phyloP scores from a whole-genome alignment of 2,329 filamentous ascomycete genomes.

The Nothopassalora personata region DNA sequence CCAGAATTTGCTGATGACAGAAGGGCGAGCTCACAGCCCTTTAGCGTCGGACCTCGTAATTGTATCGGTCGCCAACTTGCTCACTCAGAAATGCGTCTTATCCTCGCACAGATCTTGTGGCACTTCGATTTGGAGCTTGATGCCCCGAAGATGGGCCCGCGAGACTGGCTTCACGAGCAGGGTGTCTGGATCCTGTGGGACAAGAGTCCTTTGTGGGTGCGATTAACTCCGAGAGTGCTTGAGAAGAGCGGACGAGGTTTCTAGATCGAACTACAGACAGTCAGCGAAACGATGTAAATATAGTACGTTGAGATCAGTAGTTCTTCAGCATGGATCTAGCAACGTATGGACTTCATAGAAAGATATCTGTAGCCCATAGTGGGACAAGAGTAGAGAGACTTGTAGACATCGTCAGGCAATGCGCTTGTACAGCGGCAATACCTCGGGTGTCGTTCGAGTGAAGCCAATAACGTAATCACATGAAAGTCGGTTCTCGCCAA shows the following conservation, averaged over 20 bases:
- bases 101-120: neutral
- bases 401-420: no score
- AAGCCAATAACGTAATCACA: no score
- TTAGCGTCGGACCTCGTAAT: slow-evolving; percentile 30
- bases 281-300: no score
- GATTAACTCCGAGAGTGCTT: neutral
- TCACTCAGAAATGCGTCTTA: neutral
- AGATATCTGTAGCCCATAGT: no score
- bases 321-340: no score
- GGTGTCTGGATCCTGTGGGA: neutral
- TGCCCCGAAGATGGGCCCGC: neutral
- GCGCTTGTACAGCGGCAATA: no score
- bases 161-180: neutral
- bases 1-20: slow-evolving; percentile 17
- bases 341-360: no score
- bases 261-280: no score
- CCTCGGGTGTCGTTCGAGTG: no score
- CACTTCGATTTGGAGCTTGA: neutral
- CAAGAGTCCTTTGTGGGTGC: neutral
- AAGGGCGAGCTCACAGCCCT: slow-evolving; percentile 17
- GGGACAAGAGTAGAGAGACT: no score
- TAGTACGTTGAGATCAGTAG: no score
- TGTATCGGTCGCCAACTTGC: slow-evolving; percentile 24
- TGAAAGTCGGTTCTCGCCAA: no score
- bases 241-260: neutral